These are phyloP conservation scores for Punica granatum DNA, from an alignment of 345 rosid species.

Conservation along the genomic window DNA sequence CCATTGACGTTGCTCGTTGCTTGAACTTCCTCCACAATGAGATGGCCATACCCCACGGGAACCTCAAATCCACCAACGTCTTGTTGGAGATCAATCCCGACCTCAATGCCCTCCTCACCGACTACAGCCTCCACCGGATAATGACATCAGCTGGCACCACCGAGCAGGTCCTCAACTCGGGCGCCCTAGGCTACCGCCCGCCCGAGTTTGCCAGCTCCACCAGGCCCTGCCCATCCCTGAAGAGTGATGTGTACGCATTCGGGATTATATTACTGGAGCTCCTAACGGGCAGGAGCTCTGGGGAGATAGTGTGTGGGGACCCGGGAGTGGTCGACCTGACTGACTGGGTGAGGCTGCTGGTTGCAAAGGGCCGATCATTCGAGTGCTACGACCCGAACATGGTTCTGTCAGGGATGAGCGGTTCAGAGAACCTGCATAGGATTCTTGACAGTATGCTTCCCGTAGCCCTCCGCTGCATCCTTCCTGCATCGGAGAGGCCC, in stretches of 20 bases:
- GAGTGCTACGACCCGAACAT: constrained; percentile 56
- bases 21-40: constrained; percentile 74
- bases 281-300: constrained; percentile 56
- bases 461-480: constrained; percentile 63
- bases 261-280: constrained; percentile 77
- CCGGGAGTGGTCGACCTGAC: constrained; percentile 67
- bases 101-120: constrained; percentile 53
- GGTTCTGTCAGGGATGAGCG: constrained; percentile 17
- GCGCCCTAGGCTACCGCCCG: constrained; percentile 81
- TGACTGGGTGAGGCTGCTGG: constrained; percentile 66
- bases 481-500: constrained; percentile 75
- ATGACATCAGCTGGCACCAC: constrained; percentile 76
- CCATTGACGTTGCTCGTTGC: constrained; percentile 57
- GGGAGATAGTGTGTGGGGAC: constrained; percentile 52
- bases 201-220: constrained; percentile 85
- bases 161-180: constrained; percentile 81
- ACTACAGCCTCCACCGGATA: constrained; percentile 79
- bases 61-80: constrained; percentile 81
- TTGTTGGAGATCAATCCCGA: constrained; percentile 39
- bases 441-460: constrained; percentile 42
- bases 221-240: constrained; percentile 76
- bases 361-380: constrained; percentile 34
- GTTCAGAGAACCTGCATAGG: constrained; percentile 16
- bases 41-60: constrained; percentile 87
- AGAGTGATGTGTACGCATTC: constrained; percentile 81